phyloP scores from a whole-genome alignment of 2,329 filamentous ascomycete species.

The Phyllosticta citribraziliensis region DNA sequence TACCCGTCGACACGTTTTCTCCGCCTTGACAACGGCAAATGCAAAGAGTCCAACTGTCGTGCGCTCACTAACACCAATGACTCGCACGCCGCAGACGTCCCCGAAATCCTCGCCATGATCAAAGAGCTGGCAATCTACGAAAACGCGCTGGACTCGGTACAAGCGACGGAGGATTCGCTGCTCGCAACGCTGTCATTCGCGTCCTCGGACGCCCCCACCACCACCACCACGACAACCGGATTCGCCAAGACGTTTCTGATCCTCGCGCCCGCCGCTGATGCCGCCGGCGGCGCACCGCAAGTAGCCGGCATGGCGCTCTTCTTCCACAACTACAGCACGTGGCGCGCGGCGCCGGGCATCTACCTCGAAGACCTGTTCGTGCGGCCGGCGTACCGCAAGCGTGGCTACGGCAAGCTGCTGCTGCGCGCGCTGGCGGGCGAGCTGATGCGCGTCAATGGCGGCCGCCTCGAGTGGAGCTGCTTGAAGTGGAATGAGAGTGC shows the following conservation, averaged over 20 bases:
- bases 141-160: constrained; percentile 60
- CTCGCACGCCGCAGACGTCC: constrained; percentile 52
- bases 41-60: not conserved
- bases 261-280: constrained; percentile 29
- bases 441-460: constrained; percentile 60
- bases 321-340: constrained; percentile 94
- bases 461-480: constrained; percentile 79
- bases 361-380: constrained; percentile 95
- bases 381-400: constrained; percentile 55
- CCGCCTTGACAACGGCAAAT: not conserved
- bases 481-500: constrained; percentile 89
- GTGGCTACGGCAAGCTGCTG: constrained; percentile 70
- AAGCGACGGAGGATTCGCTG: constrained; percentile 69
- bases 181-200: constrained; percentile 70
- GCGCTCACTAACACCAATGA: constrained; percentile 3
- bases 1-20: too few species aligned
- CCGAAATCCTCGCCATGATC: constrained; percentile 72
- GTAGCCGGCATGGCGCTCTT: constrained; percentile 76
- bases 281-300: constrained; percentile 38
- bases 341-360: constrained; percentile 77
- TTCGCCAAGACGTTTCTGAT: constrained; percentile 68
- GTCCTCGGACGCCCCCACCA: constrained; percentile 13
- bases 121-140: constrained; percentile 83
- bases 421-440: constrained; percentile 71
- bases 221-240: constrained; percentile 23